These are phyloP conservation scores for Lipomyces kockii DNA, from an alignment of 805 yeast genomes.

Conservation along the genomic window DNA sequence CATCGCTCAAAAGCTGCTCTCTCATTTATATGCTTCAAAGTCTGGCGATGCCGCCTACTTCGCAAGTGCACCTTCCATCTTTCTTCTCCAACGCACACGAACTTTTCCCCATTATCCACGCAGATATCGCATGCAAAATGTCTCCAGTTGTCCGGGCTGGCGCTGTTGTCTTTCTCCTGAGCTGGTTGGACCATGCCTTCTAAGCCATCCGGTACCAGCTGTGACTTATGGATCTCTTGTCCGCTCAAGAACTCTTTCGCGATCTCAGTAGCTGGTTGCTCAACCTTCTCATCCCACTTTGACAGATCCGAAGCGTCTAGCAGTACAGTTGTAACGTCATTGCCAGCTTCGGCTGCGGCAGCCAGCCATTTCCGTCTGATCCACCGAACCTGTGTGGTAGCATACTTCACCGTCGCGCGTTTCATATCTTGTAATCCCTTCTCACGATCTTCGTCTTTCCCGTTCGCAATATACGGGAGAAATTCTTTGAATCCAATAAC, in stretches of 20 bases:
- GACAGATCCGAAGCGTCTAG: conserved; percentile 76
- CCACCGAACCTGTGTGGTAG: conserved; percentile 90
- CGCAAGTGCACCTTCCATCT: conserved; percentile 70
- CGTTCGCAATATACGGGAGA: conserved; percentile 62
- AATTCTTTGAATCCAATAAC: conserved; percentile 93
- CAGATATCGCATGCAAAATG: conserved; percentile 74
- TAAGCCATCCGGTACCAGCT: conserved; percentile 41
- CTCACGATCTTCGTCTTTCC: conserved; percentile 43
- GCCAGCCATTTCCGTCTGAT: conserved; percentile 67
- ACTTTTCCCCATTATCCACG: conserved; percentile 56
- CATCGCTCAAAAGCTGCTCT: conserved; percentile 36
- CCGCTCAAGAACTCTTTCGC: conserved; percentile 49
- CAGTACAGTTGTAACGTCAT: conserved; percentile 58
- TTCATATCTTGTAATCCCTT: conserved; percentile 78
- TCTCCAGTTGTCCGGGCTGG: conserved; percentile 56
- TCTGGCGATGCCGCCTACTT: conserved; percentile 60
- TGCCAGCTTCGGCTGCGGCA: conserved; percentile 52
- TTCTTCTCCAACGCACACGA: conserved; percentile 73
- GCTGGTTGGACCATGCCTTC: conserved; percentile 5
- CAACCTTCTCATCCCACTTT: conserved; percentile 64
- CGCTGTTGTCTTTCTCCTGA: conserved; percentile 16
- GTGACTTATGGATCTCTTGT: conserved; percentile 13
- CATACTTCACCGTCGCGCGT: conserved; percentile 79
- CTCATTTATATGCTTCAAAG: conserved; percentile 36
- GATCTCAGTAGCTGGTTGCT: conserved; percentile 58